Base-by-base conservation (phyloP, 768 basidiomycete genomes). In the Pluteus cervinus region DNA sequence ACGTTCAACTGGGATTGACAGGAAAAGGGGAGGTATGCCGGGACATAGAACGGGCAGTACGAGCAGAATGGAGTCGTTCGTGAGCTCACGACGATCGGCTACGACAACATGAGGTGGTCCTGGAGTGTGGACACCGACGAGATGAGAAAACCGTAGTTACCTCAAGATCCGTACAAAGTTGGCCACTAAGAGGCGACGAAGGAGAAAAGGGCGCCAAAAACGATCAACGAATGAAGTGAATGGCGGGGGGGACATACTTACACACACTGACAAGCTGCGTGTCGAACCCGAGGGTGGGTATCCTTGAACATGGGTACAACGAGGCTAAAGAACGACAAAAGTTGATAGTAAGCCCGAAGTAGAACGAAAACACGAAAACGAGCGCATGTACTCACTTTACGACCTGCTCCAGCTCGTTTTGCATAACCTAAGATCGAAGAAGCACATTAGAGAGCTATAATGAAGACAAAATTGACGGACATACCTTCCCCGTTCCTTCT, bases 181-280 rank as follows among this genome's bases (percentile, higher is more conserved):
- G 90, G 0, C 90, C 90, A 32, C 89, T 87, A 46, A 21, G 44
- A 24, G 7, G 14, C 15, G 44, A 26, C 18, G n/a, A 41, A 38
- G 20, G 46, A 40, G 31, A 30, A 30, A 16, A 41, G 24, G 42
- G 32, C 33, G 20, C 16, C 25, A 36, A 24, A 20, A 11, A 20
- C 24, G 3, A 9, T 33, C 22, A 15, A 20, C 11, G 4, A 23
- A 18, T 29, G 12, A 20, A 17, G 17, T 11, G 14, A 12, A 18
- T 2, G 29, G 36, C 23, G 35, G 20, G 34, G 36, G 28, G 29
- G 25, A 28, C 3, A 4, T 6, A 67, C 69, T 48, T 68, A 90
- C 87, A 89, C 68, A 69, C 87, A 89, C 62, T 92, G 89, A 60
- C 87, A 87, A 29, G 89, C 86, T 2, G 87, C 88, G 43, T 69